Evolutionary conservation across 495 filamentous ascomycete species (phyloP).

Genomic region (Aeminium ludgeri): DNA sequence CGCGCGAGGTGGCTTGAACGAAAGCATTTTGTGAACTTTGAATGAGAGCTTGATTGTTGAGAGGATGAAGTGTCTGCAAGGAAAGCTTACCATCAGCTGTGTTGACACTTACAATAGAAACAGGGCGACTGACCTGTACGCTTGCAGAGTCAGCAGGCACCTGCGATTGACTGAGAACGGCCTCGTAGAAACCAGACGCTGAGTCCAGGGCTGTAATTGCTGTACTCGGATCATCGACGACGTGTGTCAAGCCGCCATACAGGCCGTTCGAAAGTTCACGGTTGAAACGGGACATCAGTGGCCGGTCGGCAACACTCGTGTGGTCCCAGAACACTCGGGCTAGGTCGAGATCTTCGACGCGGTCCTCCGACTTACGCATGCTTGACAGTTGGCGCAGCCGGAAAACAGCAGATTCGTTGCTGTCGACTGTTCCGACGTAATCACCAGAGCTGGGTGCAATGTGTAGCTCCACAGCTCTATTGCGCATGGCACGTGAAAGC

Average conservation of each 20-base stretch:
- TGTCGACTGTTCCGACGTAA: no score
- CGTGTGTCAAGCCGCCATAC: neutral
- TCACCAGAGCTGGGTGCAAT: no score
- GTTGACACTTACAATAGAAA: slow-evolving; percentile 23
- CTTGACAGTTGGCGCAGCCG: no score
- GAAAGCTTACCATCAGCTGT: slow-evolving; percentile 17
- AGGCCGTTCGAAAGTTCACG: slow-evolving; percentile 16
- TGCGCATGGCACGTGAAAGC: slow-evolving; percentile 90
- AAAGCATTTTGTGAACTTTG: slow-evolving; percentile 7
- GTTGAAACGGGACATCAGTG: slow-evolving; percentile 29
- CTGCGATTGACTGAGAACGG: slow-evolving; percentile 3
- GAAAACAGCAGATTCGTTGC: no score
- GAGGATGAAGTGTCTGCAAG: slow-evolving; percentile 43
- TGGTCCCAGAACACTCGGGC: neutral
- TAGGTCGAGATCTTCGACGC: neutral
- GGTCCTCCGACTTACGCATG: no score
- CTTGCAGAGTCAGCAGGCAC: slow-evolving; percentile 17
- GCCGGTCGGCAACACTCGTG: slow-evolving; percentile 27
- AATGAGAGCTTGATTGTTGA: slow-evolving; percentile 44
- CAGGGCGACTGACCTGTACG: slow-evolving; percentile 34
- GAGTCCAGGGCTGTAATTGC: no score
- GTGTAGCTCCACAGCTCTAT: slow-evolving; percentile 81
- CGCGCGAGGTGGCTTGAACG: slow-evolving; percentile 19
- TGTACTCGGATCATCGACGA: no score
- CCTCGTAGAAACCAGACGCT: slow-evolving; percentile 2